These are phyloP conservation scores for Scenedesmus sp. DNA, from an alignment of 163 green algal species.

Conservation along the genomic window DNA sequence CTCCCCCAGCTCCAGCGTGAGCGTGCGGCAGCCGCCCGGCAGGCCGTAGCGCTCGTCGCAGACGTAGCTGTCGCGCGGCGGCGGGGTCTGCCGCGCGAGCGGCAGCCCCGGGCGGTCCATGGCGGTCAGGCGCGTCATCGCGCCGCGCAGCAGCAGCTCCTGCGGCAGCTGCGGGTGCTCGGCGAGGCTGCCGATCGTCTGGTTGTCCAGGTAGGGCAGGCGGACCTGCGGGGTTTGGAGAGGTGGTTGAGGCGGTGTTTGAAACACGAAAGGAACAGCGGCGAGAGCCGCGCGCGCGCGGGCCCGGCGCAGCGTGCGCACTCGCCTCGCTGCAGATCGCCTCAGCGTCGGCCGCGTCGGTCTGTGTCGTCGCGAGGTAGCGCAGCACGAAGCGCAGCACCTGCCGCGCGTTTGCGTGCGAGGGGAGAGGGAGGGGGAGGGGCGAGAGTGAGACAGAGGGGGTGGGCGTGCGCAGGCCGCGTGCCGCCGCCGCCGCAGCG, in stretches of 20 bases:
- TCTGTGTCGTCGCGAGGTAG: conserved; percentile 21
- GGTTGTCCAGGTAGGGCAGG: conserved; percentile 38
- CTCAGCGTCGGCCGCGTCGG: neutral
- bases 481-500: no score
- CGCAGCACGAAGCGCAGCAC: conserved; percentile 39
- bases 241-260: no score
- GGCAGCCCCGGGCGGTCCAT: neutral
- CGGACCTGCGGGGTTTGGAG: conserved; percentile 4
- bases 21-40: conserved; percentile 42
- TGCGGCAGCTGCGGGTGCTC: conserved; percentile 8
- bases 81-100: neutral
- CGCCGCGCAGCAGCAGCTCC: conserved; percentile 34
- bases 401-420: no score
- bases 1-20: conserved; percentile 41
- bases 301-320: no score
- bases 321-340: conserved; percentile 28
- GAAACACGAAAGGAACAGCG: no score
- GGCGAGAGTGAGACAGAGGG: no score
- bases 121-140: conserved; percentile 9
- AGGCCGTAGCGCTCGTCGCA: conserved; percentile 42
- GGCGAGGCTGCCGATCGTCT: conserved; percentile 2
- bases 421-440: no score
- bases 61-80: conserved; percentile 46
- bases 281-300: no score
- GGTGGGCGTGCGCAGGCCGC: no score